Evolutionary conservation across 2,329 filamentous ascomycete species (phyloP), one percentile per base, ranked within the genome.

Genomic region (Tolypocladium amazonense): DNA sequence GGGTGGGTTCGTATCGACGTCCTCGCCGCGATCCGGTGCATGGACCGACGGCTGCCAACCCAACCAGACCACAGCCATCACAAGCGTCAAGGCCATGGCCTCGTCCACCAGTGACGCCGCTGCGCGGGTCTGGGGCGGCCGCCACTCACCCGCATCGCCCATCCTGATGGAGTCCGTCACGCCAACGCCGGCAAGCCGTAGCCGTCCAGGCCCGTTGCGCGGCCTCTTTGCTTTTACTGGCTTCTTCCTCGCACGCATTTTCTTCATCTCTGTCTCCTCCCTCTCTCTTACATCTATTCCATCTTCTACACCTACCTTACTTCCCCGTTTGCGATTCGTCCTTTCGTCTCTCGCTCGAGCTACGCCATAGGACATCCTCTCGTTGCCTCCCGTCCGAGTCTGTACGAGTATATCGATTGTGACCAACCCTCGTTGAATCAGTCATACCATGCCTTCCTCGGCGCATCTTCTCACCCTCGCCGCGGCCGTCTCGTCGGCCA

Each of bases 401-500:
- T 35, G 25, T 33, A 33, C 27, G 27, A 27, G 45, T 47, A 20
- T 33, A 33, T 43, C 20, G 39, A n/a, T 8, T 9, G 25, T 52
- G 27, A 52, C 47, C 30, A 15, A 25, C 50, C 2, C 14, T 58
- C 56, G 33, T 58, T 58, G 39, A 25, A 25, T 14, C 53, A 35
- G 15, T 12, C 45, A n/a, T 62, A 68, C 57, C 30, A 74, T 74
- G 72, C 71, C 68, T 63, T 71, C 71, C 12, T 53, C 68, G 37
- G 65, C 66, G 18, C 68, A 58, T 52, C 65, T 77, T 5, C 64
- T 75, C 56, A 65, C 70, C 56, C 60, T 78, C 59, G 71, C 72
- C 38, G 68, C 71, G 57, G 70, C 70, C 62, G 62, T 73, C 35
- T 69, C 72, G 25, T 65, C 71, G 50, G 71, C 68, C 63, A 67